These are phyloP conservation scores for Sporothrix mexicana DNA, from an alignment of 2,329 filamentous ascomycete species.

Conservation along the genomic window DNA sequence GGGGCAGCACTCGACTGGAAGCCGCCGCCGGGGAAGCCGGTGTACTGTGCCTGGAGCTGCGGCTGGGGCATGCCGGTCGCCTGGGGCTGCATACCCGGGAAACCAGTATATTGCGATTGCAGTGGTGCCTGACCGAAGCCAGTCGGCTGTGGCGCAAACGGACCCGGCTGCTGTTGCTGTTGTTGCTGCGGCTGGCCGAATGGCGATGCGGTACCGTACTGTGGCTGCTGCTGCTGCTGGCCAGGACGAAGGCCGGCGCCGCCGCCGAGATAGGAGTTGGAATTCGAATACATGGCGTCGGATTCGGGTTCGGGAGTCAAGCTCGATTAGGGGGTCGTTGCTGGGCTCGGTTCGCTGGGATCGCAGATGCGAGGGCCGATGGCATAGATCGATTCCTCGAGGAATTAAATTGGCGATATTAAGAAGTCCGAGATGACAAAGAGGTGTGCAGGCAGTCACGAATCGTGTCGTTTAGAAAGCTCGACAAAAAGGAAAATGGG, in stretches of 20 bases:
- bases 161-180: slow-evolving; percentile 58
- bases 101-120: slow-evolving; percentile 67
- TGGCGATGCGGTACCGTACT: slow-evolving; percentile 58
- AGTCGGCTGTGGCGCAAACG: slow-evolving; percentile 65
- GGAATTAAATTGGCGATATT: neutral
- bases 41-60: slow-evolving; percentile 69
- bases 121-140: slow-evolving; percentile 63
- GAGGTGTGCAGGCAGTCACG: neutral
- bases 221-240: slow-evolving; percentile 57
- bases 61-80: slow-evolving; percentile 58
- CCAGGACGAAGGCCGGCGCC: slow-evolving; percentile 73
- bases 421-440: neutral
- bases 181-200: slow-evolving; percentile 50
- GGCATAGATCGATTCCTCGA: neutral
- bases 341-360: neutral
- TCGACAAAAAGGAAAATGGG: slow-evolving; percentile 16
- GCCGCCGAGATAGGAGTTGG: slow-evolving; percentile 83
- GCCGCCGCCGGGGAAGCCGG: slow-evolving; percentile 64
- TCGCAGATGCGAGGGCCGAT: slow-evolving; percentile 15
- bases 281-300: slow-evolving; percentile 83
- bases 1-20: slow-evolving; percentile 64
- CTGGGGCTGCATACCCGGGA: slow-evolving; percentile 56
- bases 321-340: slow-evolving; percentile 1
- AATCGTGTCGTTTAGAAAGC: neutral
- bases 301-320: neutral